Base-by-base conservation (phyloP, 257 asterid genomes). In the Salvia rosmarinus region DNA sequence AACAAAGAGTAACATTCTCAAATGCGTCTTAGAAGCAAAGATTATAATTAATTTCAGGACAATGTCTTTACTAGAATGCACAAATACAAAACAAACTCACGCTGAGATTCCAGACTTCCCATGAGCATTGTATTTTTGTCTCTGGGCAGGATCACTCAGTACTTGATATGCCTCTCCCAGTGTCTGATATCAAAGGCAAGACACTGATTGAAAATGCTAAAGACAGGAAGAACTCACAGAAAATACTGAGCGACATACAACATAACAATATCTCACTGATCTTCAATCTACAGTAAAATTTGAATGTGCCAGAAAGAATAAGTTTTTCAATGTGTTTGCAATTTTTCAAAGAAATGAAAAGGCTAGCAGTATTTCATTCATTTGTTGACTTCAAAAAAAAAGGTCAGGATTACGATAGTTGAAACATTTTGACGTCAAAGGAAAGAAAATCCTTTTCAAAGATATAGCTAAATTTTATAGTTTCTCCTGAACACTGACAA, bases 151-250 rank as follows among this genome's bases (percentile, higher is more conserved):
- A 85, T 95, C 96, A 75, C 99, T 86, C 77, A 95, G 77, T 76
- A 95, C 99, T 82, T 95, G 99, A 85, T 95, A 95, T 55, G 99
- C 99, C 88, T 95, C 99, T 37, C 99, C 99, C 82, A 95, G 76
- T 79, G 88, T 91, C 96, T 89, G 73, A 71, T 44, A 70, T 56
- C 19, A 70, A 70, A 58, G 44, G 54, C 28, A 68, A 39, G 20
- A 34, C 51, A 49, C 96, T 91, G 80, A 77, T 46, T 46, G 72
- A 77, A 73, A 58, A 68, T 70, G 70, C 76, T 77, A 60, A 65
- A 74, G 57, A 47, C 63, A 71, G 47, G 19, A 65, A n/a, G 23
- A 67, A 40, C 69, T 61, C 75, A 55, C 69, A 73, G 30, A 7
- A 68, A 13, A 25, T 46, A 81, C 61, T 37, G 43, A 67, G 16